Conservation (phyloP, 2,329 filamentous ascomycete species). For the Lecanosticta acicola region DNA sequence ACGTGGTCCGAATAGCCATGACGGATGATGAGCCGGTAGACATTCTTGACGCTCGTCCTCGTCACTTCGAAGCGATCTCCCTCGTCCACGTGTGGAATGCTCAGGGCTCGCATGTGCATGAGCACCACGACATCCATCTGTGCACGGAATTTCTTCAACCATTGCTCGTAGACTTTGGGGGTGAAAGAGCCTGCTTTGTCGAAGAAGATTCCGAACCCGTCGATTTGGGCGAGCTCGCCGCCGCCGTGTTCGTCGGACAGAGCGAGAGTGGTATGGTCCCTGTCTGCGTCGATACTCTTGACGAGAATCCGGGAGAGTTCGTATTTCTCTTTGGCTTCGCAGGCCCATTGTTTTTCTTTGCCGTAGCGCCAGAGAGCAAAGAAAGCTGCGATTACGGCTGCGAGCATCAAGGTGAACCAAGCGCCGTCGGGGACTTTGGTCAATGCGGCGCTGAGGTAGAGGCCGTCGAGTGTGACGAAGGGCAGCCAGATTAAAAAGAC, state of each 20-base stretch:
- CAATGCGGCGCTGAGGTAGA: constrained; percentile 63
- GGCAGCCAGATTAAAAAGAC: constrained; percentile 57
- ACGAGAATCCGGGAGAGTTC: constrained; percentile 44
- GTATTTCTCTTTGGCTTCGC: constrained; percentile 58
- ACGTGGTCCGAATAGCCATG: constrained; percentile 24
- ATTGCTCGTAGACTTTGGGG: constrained; percentile 24
- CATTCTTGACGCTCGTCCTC: constrained; percentile 15
- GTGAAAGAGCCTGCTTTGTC: constrained; percentile 60
- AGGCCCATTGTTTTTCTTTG: constrained; percentile 69
- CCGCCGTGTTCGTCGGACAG: constrained; percentile 27
- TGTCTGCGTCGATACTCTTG: constrained; percentile 18
- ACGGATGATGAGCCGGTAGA: constrained; percentile 23
- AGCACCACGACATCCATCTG: constrained; percentile 22
- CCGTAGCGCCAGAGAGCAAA: constrained; percentile 73
- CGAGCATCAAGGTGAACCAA: constrained; percentile 68
- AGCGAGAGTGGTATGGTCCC: constrained; percentile 22
- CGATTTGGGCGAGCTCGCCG: constrained; percentile 36
- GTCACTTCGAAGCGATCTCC: constrained; percentile 21
- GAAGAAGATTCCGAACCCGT: constrained; percentile 66
- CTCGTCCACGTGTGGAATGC: constrained; percentile 15
- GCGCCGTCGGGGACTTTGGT: constrained; percentile 69
- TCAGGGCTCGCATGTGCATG: constrained; percentile 23
- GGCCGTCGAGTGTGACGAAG: constrained; percentile 60
- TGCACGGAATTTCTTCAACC: constrained; percentile 22
- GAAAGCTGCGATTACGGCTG: constrained; percentile 55